Percentiles rank a stretch among this genome's conserved stretches.
These are phyloP conservation scores for Trichocladium uniseriatum DNA, from an alignment of 495 filamentous ascomycete species.

Conservation along the genomic window DNA sequence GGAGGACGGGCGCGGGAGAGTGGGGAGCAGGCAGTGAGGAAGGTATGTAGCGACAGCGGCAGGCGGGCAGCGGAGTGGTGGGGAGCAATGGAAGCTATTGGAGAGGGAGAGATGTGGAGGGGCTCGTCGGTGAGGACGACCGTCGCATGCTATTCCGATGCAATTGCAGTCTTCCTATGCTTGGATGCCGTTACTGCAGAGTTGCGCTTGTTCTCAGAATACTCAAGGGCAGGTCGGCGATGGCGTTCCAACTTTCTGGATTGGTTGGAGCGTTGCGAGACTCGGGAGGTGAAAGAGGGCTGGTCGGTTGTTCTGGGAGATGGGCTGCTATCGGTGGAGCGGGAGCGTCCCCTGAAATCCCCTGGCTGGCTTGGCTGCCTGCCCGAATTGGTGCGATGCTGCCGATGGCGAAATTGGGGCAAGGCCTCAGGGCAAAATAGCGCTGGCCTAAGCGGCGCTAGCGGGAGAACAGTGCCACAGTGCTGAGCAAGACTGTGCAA, in stretches of 20 bases:
- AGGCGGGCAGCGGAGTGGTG: slow-evolving; percentile 13
- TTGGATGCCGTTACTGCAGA: background rate
- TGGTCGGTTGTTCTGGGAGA: background rate
- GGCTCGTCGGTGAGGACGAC: slow-evolving; percentile 18
- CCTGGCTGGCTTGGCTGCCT: slow-evolving; percentile 7
- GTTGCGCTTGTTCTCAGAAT: background rate
- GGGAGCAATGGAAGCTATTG: slow-evolving; percentile 17
- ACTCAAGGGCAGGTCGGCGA: background rate
- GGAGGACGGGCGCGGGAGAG: background rate
- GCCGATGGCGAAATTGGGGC: slow-evolving; percentile 15
- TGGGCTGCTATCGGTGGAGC: background rate
- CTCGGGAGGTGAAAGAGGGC: background rate
- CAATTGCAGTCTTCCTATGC: slow-evolving; percentile 14
- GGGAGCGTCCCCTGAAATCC: background rate
- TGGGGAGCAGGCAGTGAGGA: slow-evolving; percentile 4
- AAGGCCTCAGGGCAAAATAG: background rate
- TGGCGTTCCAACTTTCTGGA: slow-evolving; percentile 1
- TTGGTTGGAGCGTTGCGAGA: background rate
- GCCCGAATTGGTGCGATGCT: slow-evolving; percentile 10
- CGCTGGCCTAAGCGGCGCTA: background rate
- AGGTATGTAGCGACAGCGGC: slow-evolving; percentile 19
- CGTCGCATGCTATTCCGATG: slow-evolving; percentile 19
- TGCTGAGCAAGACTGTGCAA: background rate
- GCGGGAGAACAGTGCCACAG: background rate
- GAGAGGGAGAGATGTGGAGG: slow-evolving; percentile 21